Evolutionary conservation across 768 basidiomycete species (phyloP).

Genomic region (Suillus hirtellus): DNA sequence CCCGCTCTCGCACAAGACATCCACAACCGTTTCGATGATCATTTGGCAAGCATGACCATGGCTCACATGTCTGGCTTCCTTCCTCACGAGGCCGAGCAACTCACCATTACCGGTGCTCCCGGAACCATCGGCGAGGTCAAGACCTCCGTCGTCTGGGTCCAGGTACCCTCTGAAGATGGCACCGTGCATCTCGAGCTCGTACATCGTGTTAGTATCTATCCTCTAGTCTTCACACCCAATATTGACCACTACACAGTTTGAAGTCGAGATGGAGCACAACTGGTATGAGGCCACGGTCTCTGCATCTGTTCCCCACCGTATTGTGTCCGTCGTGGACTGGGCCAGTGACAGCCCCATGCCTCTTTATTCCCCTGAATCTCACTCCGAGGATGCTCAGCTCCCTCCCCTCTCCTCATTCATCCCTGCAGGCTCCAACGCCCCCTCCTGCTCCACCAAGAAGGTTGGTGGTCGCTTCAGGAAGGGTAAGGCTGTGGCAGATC

Average conservation of each 20-base stretch:
- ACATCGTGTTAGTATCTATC: slow-evolving; percentile 36
- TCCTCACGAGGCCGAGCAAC: slow-evolving; percentile 29
- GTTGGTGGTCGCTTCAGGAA: slow-evolving; percentile 13
- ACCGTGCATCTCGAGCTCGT: slow-evolving; percentile 68
- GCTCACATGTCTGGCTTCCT: slow-evolving; percentile 45
- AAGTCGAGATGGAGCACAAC: slow-evolving; percentile 92
- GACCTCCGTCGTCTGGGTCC: slow-evolving; percentile 75
- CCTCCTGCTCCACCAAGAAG: slow-evolving; percentile 13
- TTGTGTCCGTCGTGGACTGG: slow-evolving; percentile 94
- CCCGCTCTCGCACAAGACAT: slow-evolving; percentile 45
- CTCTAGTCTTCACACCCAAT: background rate
- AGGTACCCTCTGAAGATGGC: slow-evolving; percentile 69
- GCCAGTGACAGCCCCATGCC: slow-evolving; percentile 71
- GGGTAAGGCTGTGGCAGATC: slow-evolving; percentile 16
- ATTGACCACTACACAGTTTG: slow-evolving; percentile 49
- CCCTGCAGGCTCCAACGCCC: slow-evolving; percentile 20
- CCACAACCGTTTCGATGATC: slow-evolving; percentile 44
- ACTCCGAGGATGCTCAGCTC: slow-evolving; percentile 19
- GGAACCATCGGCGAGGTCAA: slow-evolving; percentile 81
- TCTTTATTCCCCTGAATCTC: slow-evolving; percentile 28
- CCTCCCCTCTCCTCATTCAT: slow-evolving; percentile 30
- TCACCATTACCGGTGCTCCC: slow-evolving; percentile 62
- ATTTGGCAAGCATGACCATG: slow-evolving; percentile 51
- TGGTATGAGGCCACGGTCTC: slow-evolving; percentile 94
- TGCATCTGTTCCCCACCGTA: slow-evolving; percentile 67